Conservation (phyloP, 352 stramenopile genomes). For the Aphanomyces stellatus region DNA sequence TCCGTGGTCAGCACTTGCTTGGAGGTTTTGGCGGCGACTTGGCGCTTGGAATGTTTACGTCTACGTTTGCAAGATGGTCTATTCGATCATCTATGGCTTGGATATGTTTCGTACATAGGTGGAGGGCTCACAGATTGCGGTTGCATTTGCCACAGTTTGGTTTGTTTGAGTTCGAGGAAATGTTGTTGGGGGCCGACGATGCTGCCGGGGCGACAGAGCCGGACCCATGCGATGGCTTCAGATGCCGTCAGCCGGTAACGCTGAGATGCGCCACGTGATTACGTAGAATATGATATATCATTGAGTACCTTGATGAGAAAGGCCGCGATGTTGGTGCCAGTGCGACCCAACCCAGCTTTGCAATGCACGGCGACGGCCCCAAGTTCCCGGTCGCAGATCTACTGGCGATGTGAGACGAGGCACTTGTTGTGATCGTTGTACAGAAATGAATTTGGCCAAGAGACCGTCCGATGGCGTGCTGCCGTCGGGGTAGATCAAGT, state of each 20-base stretch:
- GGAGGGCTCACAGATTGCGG: not conserved
- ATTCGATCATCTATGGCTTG: too few species aligned
- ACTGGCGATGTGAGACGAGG: constrained; percentile 21
- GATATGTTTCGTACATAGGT: too few species aligned
- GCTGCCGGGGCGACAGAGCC: constrained; percentile 90
- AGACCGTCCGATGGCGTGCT: constrained; percentile 80
- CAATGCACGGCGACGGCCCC: constrained; percentile 95
- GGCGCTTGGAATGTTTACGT: too few species aligned
- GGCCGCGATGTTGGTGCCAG: constrained; percentile 92
- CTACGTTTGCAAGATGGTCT: too few species aligned
- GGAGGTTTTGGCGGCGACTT: not conserved
- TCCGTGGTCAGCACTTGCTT: too few species aligned
- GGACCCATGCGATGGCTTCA: constrained; percentile 93
- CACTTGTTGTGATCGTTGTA: not conserved
- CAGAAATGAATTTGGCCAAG: constrained; percentile 80
- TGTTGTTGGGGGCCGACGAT: constrained; percentile 95
- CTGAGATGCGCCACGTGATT: not conserved
- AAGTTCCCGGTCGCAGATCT: constrained; percentile 43
- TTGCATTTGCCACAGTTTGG: constrained; percentile 33
- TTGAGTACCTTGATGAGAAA: constrained; percentile 88
- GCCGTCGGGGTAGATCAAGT: constrained; percentile 94
- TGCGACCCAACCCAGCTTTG: constrained; percentile 94
- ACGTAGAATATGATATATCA: not conserved
- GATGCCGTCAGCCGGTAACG: constrained; percentile 82
- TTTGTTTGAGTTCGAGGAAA: constrained; percentile 85